Evolutionary conservation across 352 stramenopile genomes (phyloP), one percentile per base, ranked within the genome.

Genomic region (Phytophthora boehmeriae): DNA sequence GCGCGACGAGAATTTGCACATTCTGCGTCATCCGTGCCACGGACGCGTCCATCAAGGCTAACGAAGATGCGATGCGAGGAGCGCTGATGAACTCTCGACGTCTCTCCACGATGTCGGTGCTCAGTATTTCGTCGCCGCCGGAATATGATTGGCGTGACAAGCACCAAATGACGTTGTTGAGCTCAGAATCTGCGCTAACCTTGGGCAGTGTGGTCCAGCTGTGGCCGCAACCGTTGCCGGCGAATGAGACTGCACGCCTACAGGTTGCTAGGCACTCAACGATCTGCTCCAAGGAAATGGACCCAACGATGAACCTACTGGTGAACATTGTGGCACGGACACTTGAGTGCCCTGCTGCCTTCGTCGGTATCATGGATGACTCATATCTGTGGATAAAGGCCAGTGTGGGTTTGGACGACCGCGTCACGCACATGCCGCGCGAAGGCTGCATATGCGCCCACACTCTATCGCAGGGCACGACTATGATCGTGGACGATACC

Each of bases 11-110:
- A 54, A 73, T 94, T 25, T 92, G 85, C 58, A 88, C 85, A 30
- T 90, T 91, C 67, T 94, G 85, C 66, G 76, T 92, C 55, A 90
- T 92, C 58, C 82, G 78, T 22, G 85, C 85, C 28, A 89, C 80
- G 8, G 76, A 89, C 55, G 80, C 83, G 14, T 87, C 82, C 20
- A 85, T 92, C 63, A 78, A 80, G 41, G 68, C 66, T 13, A 80
- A 86, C 39, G 78, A 88, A 34, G 64, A 66, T 14, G 67, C 70
- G 1, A 47, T 78, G 25, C 71, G 70, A 32, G 79, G 80, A 38
- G 78, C 74, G 1, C 41, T 43, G 23, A 5, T 43, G 3, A 54
- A 62, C 16, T 45, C 50, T n/a, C 38, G 36, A 32, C 60, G 60
- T 16, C 49, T 74, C 23, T 67, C 66, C 1, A 41, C 58, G 41